Evolutionary conservation across 352 stramenopile genomes (phyloP).

Genomic region (Phytophthora brassicae): DNA sequence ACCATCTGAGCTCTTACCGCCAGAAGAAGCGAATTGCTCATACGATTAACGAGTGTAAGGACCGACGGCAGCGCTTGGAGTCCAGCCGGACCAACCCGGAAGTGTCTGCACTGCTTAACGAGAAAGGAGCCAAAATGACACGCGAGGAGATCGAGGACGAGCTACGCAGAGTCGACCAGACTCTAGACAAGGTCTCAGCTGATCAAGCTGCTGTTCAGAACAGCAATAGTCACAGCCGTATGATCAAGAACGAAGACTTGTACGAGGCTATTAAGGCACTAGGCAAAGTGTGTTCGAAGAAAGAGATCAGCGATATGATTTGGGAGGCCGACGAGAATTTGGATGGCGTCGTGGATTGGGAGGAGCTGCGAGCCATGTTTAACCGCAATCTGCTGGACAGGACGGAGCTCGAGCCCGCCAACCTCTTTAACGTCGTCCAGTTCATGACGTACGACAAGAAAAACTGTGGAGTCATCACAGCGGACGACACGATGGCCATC

Average conservation of each 20-base stretch:
- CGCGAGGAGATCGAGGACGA: slow-evolving; percentile 79
- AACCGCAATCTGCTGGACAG: slow-evolving; percentile 95
- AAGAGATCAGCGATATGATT: slow-evolving; percentile 97
- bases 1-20: slow-evolving; percentile 91
- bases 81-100: slow-evolving; percentile 68
- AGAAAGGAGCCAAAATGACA: slow-evolving; percentile 79
- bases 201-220: slow-evolving; percentile 61
- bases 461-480: slow-evolving; percentile 92
- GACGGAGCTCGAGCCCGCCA: slow-evolving; percentile 94
- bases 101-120: slow-evolving; percentile 73
- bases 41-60: slow-evolving; percentile 46
- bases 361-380: slow-evolving; percentile 96
- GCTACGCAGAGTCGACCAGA: slow-evolving; percentile 61
- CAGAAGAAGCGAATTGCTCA: slow-evolving; percentile 78
- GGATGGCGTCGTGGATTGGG: slow-evolving; percentile 93
- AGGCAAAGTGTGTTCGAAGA: slow-evolving; percentile 91
- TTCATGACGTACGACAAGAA: slow-evolving; percentile 98
- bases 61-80: slow-evolving; percentile 64
- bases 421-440: slow-evolving; percentile 97
- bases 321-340: slow-evolving; percentile 98
- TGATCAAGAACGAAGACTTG: slow-evolving; percentile 92
- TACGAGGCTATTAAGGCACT: slow-evolving; percentile 93
- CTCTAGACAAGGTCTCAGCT: slow-evolving; percentile 46
- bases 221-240: slow-evolving; percentile 45
- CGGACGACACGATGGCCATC: slow-evolving; percentile 98